phyloP scores from a whole-genome alignment of 257 asterid genomes.

The Mentha longifolia region DNA sequence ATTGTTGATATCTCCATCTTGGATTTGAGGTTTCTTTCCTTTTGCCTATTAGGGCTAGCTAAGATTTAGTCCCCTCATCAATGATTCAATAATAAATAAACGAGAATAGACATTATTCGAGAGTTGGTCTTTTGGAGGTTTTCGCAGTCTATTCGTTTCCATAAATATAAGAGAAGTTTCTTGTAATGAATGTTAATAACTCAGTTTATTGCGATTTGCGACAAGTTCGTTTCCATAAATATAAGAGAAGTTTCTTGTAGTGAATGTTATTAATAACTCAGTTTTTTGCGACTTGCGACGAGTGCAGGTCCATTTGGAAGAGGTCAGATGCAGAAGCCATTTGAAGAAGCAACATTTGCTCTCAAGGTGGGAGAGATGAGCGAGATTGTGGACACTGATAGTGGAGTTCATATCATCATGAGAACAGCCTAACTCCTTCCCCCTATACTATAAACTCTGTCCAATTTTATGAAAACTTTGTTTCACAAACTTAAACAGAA shows the following conservation, averaged over 20 bases:
- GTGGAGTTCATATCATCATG: conserved; percentile 88
- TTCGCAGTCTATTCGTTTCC: neutral
- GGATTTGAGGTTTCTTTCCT: neutral
- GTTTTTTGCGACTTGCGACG: neutral
- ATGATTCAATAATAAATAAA: neutral
- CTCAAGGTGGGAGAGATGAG: conserved; percentile 82
- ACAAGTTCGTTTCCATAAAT: neutral
- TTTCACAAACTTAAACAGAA: conserved; percentile 16
- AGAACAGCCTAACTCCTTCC: conserved; percentile 55
- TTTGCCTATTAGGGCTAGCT: neutral
- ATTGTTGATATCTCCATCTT: neutral
- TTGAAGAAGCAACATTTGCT: conserved; percentile 72
- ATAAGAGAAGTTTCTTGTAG: too few relatives aligned
- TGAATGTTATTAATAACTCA: neutral
- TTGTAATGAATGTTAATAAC: neutral
- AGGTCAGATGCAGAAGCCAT: conserved; percentile 97
- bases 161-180: neutral
- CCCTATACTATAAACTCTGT: neutral
- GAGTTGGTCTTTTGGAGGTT: too few relatives aligned
- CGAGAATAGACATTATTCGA: neutral
- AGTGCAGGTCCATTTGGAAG: conserved; percentile 70
- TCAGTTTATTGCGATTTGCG: neutral
- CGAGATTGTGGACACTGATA: conserved; percentile 79
- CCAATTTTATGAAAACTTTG: neutral
- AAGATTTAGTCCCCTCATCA: neutral